These are phyloP conservation scores for Eucalyptus victrix DNA, from an alignment of 345 rosid species.

Conservation along the genomic window DNA sequence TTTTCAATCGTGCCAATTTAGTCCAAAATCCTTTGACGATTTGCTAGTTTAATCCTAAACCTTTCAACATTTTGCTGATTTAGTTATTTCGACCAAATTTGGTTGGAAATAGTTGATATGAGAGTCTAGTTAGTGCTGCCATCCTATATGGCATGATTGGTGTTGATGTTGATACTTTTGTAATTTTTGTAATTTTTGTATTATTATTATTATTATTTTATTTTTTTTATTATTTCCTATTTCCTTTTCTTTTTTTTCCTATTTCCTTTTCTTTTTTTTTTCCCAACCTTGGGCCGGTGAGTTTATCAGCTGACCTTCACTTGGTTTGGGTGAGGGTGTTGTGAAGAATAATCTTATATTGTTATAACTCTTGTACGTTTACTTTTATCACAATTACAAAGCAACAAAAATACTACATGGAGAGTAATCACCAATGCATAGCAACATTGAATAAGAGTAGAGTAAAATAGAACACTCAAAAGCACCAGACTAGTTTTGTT, in stretches of 20 bases:
- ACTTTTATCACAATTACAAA: neutral
- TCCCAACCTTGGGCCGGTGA: fast-evolving
- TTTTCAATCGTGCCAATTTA: neutral
- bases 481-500: neutral
- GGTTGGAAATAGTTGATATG: neutral
- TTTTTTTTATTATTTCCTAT: neutral
- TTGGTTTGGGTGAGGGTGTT: neutral
- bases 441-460: neutral
- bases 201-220: too few species aligned
- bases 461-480: neutral
- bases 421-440: neutral
- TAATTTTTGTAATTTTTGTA: neutral
- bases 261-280: too few species aligned
- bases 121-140: neutral
- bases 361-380: neutral
- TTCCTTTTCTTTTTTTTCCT: neutral
- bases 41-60: neutral
- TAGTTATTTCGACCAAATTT: neutral
- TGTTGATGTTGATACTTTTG: neutral
- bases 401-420: neutral
- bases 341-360: neutral
- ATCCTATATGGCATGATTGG: neutral
- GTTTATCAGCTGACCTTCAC: fast-evolving
- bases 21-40: neutral
- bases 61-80: too few species aligned